Evolutionary conservation across 2,329 filamentous ascomycete species (phyloP), one percentile per base, ranked within the genome.

Genomic region (Fusarium abutilonis): DNA sequence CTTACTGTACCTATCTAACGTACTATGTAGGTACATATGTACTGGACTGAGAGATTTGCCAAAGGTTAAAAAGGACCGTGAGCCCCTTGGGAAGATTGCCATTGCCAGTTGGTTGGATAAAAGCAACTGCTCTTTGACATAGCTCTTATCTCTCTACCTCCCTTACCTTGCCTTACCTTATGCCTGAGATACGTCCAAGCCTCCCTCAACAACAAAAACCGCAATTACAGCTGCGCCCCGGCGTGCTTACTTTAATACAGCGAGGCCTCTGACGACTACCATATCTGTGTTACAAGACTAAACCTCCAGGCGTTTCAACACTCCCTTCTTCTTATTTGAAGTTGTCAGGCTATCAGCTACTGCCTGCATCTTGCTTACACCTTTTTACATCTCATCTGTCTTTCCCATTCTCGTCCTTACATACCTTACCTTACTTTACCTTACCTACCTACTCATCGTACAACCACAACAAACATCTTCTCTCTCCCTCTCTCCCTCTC

Each of bases 171-270:
- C 19, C 19, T 19, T 26, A 8, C 23, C 23, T 26, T 50, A 63
- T 65, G 38, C 61, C 52, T 65, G 53, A 50, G 52, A 65, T 51
- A 57, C 61, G 63, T 58, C 53, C 45, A 65, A 64, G 57, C 57
- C 61, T 49, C 44, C 31, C 46, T 51, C 61, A 63, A 57, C 52
- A 62, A 50, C 15, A 53, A 34, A 47, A 50, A 63, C 47, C 40
- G 35, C 56, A 51, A 15, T 46, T 39, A 29, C 42, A 38, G 60
- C 59, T 67, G 64, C 56, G 56, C 64, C 64, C 23, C 60, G 23
- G 52, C 49, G 31, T 62, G 64, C 64, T 67, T 51, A 67, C 64
- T 60, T 67, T 62, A 52, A 60, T 55, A 60, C 53, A 54, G 41
- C 55, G 47, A 68, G 51, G 63, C 63, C 63, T 68, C 55, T 26